Evolutionary conservation across 202 grass and related monocot genomes (phyloP).

Genomic region (Musa balbisiana): DNA sequence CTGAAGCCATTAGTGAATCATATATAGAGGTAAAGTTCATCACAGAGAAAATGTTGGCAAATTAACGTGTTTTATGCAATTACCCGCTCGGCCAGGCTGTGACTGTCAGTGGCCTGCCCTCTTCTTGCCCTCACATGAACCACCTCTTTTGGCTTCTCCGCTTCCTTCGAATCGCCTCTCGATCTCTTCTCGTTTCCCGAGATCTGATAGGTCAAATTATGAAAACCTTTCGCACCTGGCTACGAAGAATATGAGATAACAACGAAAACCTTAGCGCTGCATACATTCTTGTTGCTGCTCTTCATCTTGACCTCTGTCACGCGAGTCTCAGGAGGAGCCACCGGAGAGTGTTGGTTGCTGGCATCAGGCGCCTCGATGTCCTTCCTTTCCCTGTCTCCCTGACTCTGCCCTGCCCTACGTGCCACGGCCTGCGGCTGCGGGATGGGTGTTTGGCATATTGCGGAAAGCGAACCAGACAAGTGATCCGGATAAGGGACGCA

Average conservation of each 20-base stretch:
- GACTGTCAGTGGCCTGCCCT: slow-evolving; percentile 27
- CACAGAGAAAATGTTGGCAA: no score
- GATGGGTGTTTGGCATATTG: not conserved
- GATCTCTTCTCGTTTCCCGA: slow-evolving; percentile 6
- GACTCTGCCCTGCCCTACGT: not conserved
- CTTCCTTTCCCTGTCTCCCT: not conserved
- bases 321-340: not conserved
- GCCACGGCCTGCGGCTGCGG: not conserved
- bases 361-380: not conserved
- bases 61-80: not conserved
- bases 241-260: no score
- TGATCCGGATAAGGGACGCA: not conserved
- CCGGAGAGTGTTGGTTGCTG: not conserved
- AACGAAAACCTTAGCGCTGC: no score
- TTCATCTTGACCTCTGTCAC: not conserved
- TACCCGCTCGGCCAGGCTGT: slow-evolving; percentile 30
- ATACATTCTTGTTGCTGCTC: not conserved
- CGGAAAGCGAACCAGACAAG: not conserved
- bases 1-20: no score
- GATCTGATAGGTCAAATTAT: not conserved
- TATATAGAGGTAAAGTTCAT: no score
- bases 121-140: slow-evolving; percentile 29
- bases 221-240: no score
- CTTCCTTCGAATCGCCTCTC: slow-evolving; percentile 7
- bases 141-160: slow-evolving; percentile 24